Evolutionary conservation across 2,329 filamentous ascomycete genomes (phyloP).

Genomic region (Chaetothyriales sp.): DNA sequence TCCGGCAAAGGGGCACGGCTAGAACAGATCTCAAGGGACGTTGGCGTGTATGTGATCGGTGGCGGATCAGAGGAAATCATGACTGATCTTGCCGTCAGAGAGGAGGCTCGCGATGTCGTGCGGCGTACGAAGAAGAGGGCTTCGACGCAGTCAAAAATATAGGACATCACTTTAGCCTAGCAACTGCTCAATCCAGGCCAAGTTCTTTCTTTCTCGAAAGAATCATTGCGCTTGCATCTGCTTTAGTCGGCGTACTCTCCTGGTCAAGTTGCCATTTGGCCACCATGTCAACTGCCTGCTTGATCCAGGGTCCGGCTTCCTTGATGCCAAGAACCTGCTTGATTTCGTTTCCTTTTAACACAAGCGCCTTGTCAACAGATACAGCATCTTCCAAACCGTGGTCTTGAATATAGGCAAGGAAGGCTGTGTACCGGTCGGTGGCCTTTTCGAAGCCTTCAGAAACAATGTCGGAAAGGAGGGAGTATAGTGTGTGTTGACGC

Average conservation of each 20-base stretch:
- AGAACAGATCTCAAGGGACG: slow-evolving; percentile 51
- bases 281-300: slow-evolving; percentile 59
- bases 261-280: slow-evolving; percentile 82
- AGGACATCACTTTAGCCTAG: neutral
- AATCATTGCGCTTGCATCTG: slow-evolving; percentile 33
- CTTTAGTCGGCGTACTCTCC: slow-evolving; percentile 23
- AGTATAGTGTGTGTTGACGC: slow-evolving; percentile 14
- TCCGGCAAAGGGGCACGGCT: slow-evolving; percentile 55
- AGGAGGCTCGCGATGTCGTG: slow-evolving; percentile 52
- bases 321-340: slow-evolving; percentile 47
- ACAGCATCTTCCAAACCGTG: slow-evolving; percentile 37
- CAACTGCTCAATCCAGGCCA: slow-evolving; percentile 18
- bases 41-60: slow-evolving; percentile 46
- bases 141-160: slow-evolving; percentile 13
- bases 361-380: slow-evolving; percentile 34
- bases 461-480: slow-evolving; percentile 10
- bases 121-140: slow-evolving; percentile 13
- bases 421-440: slow-evolving; percentile 32
- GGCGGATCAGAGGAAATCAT: slow-evolving; percentile 61
- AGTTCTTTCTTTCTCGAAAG: slow-evolving; percentile 39
- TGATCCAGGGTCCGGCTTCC: slow-evolving; percentile 76
- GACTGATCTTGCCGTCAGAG: slow-evolving; percentile 52
- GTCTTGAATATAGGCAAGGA: slow-evolving; percentile 37
- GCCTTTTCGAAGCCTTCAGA: slow-evolving; percentile 3
- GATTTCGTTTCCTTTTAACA: slow-evolving; percentile 63